Evolutionary conservation across 2,329 filamentous ascomycete genomes (phyloP), one percentile per base, ranked within the genome.

Genomic region (Monosporascus sp.): DNA sequence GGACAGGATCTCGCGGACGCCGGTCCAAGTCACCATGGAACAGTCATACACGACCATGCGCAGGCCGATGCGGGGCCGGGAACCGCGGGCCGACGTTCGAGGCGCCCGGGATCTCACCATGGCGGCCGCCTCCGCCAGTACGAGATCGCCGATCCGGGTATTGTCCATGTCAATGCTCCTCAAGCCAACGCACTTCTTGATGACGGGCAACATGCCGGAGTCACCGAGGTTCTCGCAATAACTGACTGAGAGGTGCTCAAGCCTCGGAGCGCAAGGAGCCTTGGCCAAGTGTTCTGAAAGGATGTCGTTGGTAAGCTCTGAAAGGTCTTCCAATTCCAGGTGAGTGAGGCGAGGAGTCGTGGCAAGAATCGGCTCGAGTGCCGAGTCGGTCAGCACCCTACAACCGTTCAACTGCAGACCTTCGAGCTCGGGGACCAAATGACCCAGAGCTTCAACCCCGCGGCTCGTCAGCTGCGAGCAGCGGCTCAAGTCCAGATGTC

Each of bases 171-270:
- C 89, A 16, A 96, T 74, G 31, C 79, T 89, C 48, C 78, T 77
- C 16, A 97, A 78, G 16, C 74, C 78, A 0, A 80, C 78, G 69
- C 91, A 96, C 31, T 79, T 81, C 64, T 91, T 89, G 60, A 97
- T 77, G 2, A 97, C 76, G 1, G 89, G 88, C 0, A 96, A 77
- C 81, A 97, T 88, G 52, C 93, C 93, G 0, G 78, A 74, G 66
- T 97, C 94, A 24, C 91, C 86, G 2, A 99, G 72, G 52, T 82
- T 85, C 68, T 96, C 93, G 68, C 94, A 99, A 68, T 91, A 96
- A 63, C 90, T 93, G 61, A 97, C 80, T 51, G 90, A 92, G 6
- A 97, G 79, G 66, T 97, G 91, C 60, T 88, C 80, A 7, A 99
- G 77, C 22, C 73, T 77, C 1, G 79, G 70, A 0, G 87, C 87